These are phyloP conservation scores for Penicillium daleae DNA, from an alignment of 495 filamentous ascomycete species.

Conservation along the genomic window DNA sequence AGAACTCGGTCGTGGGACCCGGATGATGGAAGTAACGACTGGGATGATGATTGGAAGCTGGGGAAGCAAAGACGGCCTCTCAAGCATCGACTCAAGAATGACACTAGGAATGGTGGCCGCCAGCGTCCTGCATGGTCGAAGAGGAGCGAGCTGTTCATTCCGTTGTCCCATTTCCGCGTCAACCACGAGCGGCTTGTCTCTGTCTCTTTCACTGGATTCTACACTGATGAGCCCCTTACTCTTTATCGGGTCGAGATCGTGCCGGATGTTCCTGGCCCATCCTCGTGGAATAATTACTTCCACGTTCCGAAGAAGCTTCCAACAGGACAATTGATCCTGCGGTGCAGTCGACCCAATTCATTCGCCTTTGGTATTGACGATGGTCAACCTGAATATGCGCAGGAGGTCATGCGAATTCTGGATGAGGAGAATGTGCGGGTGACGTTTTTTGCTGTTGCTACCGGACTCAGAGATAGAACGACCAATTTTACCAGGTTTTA, in stretches of 20 bases:
- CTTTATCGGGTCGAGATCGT: slow-evolving; percentile 70
- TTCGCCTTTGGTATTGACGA: slow-evolving; percentile 86
- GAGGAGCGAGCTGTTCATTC: slow-evolving; percentile 68
- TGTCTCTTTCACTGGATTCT: slow-evolving; percentile 72
- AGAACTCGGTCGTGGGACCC: background rate
- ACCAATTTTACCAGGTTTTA: slow-evolving; percentile 69
- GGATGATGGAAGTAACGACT: slow-evolving; percentile 1
- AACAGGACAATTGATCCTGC: slow-evolving; percentile 63
- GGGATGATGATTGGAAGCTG: background rate
- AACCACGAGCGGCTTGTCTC: slow-evolving; percentile 63
- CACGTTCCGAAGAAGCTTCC: slow-evolving; percentile 63
- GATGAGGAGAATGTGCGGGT: slow-evolving; percentile 65
- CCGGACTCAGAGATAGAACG: slow-evolving; percentile 59
- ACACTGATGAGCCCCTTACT: slow-evolving; percentile 52
- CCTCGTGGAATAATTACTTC: slow-evolving; percentile 34
- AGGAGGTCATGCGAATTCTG: slow-evolving; percentile 67
- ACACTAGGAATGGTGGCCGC: slow-evolving; percentile 13
- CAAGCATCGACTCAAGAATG: background rate
- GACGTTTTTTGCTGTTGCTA: slow-evolving; percentile 79
- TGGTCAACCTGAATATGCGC: slow-evolving; percentile 64
- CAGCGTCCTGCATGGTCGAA: slow-evolving; percentile 10
- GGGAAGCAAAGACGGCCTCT: slow-evolving; percentile 24
- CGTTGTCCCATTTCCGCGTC: slow-evolving; percentile 73
- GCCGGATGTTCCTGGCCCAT: slow-evolving; percentile 46
- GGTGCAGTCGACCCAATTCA: slow-evolving; percentile 70